Base-by-base conservation (phyloP, 2,329 filamentous ascomycete species). In the Stromatinia cepivora region DNA sequence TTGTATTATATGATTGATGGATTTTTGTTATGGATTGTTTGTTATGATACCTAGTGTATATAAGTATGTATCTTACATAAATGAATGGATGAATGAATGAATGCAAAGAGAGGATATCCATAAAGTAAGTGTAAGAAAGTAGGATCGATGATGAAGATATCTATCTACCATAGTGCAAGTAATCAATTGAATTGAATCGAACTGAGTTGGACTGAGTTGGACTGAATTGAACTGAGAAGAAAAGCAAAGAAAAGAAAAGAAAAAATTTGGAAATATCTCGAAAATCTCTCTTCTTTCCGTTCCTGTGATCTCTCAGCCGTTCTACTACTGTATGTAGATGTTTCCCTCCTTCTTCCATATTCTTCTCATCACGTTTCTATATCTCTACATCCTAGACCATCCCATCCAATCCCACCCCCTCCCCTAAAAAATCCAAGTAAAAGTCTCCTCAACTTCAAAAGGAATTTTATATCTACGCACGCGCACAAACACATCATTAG, bases 361-460 rank as follows among this genome's bases (percentile, higher is more conserved):
- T 31, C 39, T 61, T 42, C 2, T 15, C 28, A 46, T 46, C 28
- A n/a, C 42, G 11, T 0, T n/a, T 15, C 42, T 17, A 15, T n/a
- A 5, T 17, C 42, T 28, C 9, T 10, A 1, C 58, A 17, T 39
- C 20, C 28, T n/a, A n/a, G n/a, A n/a, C n/a, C 3, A n/a, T n/a
- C 20, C 4, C 15, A 22, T 5, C 28, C 39, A 17, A 22, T 72
- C 31, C 31, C 57, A 22, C 22, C 25, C 22, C 4, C 8, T n/a
- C 22, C 22, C 17, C 72, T 69, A 77, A 46, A 73, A 72, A 20
- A 87, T 81, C 88, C 88, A 90, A 34, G 84, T 88, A 76, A 90
- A 90, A 7, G 87, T 86, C 75, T 90, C 84, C 75, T 85, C 81
- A 53, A 90, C 87, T 66, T 86, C 83, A 71, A 91, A 90, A 20